These are phyloP conservation scores for Acrasis kona DNA, from an alignment of 78 protist genomes.

Conservation along the genomic window DNA sequence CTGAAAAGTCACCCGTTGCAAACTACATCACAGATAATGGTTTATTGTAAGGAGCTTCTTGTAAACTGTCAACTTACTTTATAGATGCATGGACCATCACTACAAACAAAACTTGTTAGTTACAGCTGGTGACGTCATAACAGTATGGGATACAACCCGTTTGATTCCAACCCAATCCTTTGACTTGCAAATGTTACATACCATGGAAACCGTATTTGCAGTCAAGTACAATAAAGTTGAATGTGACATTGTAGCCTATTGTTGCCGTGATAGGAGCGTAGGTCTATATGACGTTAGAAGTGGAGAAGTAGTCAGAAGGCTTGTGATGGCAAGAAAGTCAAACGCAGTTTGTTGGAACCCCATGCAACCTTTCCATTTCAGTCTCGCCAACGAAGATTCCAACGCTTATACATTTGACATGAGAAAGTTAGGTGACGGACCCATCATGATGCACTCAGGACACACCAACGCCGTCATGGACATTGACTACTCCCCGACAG, in stretches of 20 bases:
- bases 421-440: conserved; percentile 58
- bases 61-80: no score
- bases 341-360: conserved; percentile 85
- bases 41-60: no score
- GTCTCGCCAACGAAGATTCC: conserved; percentile 83
- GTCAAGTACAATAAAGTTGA: conserved; percentile 77
- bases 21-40: conserved; percentile 3
- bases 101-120: conserved; percentile 26
- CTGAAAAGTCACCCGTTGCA: conserved; percentile 8
- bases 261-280: conserved; percentile 67
- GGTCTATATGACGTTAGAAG: conserved; percentile 72
- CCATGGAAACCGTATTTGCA: conserved; percentile 52
- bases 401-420: conserved; percentile 88
- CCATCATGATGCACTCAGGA: not conserved
- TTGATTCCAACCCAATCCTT: conserved; percentile 53
- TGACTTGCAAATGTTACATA: no score
- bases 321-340: conserved; percentile 28
- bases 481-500: conserved; percentile 91
- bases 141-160: conserved; percentile 52
- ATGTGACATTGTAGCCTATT: conserved; percentile 40
- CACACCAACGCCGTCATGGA: conserved; percentile 17
- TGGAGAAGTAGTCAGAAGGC: conserved; percentile 48
- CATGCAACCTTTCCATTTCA: conserved; percentile 66
- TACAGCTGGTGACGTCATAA: conserved; percentile 29
- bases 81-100: conserved; percentile 52